Conservation (phyloP, 257 asterid genomes). For the Gentiana straminea region DNA sequence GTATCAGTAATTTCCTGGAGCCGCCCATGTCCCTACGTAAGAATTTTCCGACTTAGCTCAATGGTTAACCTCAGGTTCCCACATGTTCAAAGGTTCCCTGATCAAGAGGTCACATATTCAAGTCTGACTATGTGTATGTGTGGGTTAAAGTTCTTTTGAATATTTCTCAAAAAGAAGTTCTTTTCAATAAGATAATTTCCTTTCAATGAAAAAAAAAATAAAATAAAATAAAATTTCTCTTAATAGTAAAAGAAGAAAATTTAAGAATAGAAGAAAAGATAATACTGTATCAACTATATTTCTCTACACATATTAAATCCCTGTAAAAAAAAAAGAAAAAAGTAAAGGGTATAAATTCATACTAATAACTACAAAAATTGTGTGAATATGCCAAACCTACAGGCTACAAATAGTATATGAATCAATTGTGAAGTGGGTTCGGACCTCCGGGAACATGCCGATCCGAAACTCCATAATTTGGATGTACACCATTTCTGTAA, state of each 20-base stretch:
- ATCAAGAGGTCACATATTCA: neutral
- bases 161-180: neutral
- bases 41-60: too few relatives aligned
- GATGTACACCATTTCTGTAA: conserved; percentile 14
- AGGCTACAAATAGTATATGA: too few relatives aligned
- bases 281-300: neutral
- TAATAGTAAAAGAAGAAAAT: neutral
- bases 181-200: conserved; percentile 1
- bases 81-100: neutral
- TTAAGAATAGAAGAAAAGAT: neutral
- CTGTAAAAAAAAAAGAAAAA: neutral
- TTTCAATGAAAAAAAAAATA: neutral
- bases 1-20: too few relatives aligned
- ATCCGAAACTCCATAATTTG: conserved; percentile 17
- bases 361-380: conserved; percentile 16
- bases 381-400: neutral
- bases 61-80: too few relatives aligned
- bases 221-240: too few relatives aligned
- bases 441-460: conserved; percentile 51
- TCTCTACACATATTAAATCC: conserved; percentile 4
- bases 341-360: neutral
- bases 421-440: conserved; percentile 52
- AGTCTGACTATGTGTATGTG: neutral
- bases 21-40: too few relatives aligned
- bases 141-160: neutral